Percentiles rank a stretch among this genome's conserved stretches.
phyloP scores from a whole-genome alignment of 371 early-diverging fungal species.

The Mortierella sp. region DNA sequence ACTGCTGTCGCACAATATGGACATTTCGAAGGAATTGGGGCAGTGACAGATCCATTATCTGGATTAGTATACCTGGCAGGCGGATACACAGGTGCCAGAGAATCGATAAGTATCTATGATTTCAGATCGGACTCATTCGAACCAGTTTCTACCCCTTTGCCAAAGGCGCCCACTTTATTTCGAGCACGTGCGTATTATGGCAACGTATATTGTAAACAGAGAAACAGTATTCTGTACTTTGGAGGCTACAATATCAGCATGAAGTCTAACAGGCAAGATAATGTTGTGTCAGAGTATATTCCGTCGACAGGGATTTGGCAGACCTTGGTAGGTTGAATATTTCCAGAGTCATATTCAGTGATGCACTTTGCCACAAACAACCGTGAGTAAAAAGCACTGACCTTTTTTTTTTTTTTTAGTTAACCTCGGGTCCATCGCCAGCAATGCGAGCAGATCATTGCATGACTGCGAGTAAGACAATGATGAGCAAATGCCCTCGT shows the following conservation, averaged over 20 bases:
- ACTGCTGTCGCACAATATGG: background rate
- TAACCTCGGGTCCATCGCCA: conserved; percentile 24
- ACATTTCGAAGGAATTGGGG: conserved; percentile 29
- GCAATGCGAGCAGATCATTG: conserved; percentile 36
- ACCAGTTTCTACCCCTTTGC: background rate
- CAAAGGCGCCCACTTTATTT: background rate
- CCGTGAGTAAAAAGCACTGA: background rate
- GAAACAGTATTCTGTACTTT: conserved; percentile 36
- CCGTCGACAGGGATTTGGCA: conserved; percentile 17
- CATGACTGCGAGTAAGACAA: conserved; percentile 43
- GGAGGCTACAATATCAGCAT: conserved; percentile 22
- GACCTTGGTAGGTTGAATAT: conserved; percentile 25
- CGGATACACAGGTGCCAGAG: conserved; percentile 23
- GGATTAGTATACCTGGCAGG: conserved; percentile 41
- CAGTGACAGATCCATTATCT: conserved; percentile 33
- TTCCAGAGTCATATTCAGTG: background rate
- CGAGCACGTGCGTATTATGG: conserved; percentile 31
- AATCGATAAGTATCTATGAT: conserved; percentile 32
- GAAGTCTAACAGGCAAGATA: background rate
- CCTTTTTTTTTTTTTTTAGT: background rate
- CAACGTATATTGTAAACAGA: conserved; percentile 15
- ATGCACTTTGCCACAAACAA: too few relatives aligned
- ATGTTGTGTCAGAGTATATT: conserved; percentile 22
- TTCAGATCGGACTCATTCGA: conserved; percentile 20
- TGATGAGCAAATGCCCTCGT: too few relatives aligned